A percentile compares a stretch with the other conserved stretches of the same genome.
Evolutionary conservation across 768 basidiomycete species (phyloP).

Genomic region (Calocybe indica): DNA sequence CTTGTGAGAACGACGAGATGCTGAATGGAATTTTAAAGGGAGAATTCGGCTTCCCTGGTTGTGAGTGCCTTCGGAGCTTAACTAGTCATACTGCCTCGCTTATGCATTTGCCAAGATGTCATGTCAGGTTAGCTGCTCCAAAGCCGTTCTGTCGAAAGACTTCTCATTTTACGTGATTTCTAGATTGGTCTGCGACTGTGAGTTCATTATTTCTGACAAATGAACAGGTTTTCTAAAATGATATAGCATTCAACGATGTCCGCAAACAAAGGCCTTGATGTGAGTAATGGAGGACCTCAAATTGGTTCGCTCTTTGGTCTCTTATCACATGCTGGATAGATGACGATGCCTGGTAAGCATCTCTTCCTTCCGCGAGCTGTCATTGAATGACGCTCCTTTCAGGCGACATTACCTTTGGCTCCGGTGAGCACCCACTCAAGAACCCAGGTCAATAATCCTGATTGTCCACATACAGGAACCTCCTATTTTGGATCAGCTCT

Average conservation of each 20-base stretch:
- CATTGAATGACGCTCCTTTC: not conserved
- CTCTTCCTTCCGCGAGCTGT: not conserved
- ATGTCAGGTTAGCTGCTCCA: conserved; percentile 31
- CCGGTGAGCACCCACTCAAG: conserved; percentile 29
- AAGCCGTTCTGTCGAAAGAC: not conserved
- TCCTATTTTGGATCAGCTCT: conserved; percentile 60
- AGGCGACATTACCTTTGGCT: conserved; percentile 39
- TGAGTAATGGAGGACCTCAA: conserved; percentile 16
- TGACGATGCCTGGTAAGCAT: conserved; percentile 61
- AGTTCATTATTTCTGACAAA: conserved; percentile 1
- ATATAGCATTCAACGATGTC: conserved; percentile 43
- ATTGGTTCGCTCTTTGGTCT: not conserved
- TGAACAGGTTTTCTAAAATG: not conserved
- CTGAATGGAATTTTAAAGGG: conserved; percentile 59
- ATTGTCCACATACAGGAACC: conserved; percentile 17
- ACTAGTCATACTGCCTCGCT: conserved; percentile 1
- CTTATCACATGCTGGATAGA: conserved; percentile 26
- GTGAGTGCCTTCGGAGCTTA: conserved; percentile 24
- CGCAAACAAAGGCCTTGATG: conserved; percentile 58
- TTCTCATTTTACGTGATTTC: not conserved
- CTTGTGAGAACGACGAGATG: conserved; percentile 57
- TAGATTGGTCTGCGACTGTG: conserved; percentile 64
- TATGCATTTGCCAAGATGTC: conserved; percentile 24
- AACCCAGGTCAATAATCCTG: not conserved
- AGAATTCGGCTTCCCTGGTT: conserved; percentile 64